Percentiles rank a stretch among this genome's conserved stretches.
These are phyloP conservation scores for Mycena epipterygia DNA, from an alignment of 768 basidiomycete genomes.

Conservation along the genomic window DNA sequence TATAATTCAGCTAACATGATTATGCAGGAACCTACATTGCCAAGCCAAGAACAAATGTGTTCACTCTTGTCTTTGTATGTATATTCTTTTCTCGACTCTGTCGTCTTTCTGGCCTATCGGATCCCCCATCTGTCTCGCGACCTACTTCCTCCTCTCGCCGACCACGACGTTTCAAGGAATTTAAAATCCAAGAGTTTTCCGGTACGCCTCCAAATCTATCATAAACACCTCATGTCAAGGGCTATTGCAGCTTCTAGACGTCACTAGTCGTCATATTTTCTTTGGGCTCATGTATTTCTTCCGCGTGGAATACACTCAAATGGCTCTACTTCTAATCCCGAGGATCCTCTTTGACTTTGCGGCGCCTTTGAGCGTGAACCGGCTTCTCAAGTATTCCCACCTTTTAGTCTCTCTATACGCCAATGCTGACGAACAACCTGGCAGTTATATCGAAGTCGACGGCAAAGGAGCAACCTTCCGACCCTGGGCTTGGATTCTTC, in stretches of 20 bases:
- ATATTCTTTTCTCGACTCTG: constrained; percentile 68
- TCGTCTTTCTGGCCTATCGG: constrained; percentile 58
- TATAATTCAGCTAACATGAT: too few relatives aligned
- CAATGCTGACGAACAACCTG: too few relatives aligned
- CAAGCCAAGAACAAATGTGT: constrained; percentile 69
- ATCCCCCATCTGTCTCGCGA: constrained; percentile 63
- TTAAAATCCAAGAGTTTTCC: constrained; percentile 30
- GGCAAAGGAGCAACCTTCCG: constrained; percentile 54
- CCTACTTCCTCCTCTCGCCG: constrained; percentile 72
- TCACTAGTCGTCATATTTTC: constrained; percentile 32
- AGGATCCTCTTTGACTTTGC: constrained; percentile 26
- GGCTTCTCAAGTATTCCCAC: constrained; percentile 20
- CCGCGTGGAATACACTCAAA: constrained; percentile 17
- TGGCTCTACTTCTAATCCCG: constrained; percentile 10
- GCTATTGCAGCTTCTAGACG: too few relatives aligned
- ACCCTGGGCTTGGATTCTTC: constrained; percentile 66
- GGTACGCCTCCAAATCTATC: neutral
- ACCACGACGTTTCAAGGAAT: constrained; percentile 40
- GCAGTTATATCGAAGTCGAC: constrained; percentile 56
- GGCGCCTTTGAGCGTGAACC: constrained; percentile 31
- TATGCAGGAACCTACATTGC: too few relatives aligned
- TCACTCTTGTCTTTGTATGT: constrained; percentile 57
- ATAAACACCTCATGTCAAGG: too few relatives aligned
- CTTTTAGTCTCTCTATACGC: too few relatives aligned
- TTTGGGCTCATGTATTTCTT: constrained; percentile 33